These are phyloP conservation scores for Penicillium canariense DNA, from an alignment of 495 filamentous ascomycete genomes.

Conservation along the genomic window DNA sequence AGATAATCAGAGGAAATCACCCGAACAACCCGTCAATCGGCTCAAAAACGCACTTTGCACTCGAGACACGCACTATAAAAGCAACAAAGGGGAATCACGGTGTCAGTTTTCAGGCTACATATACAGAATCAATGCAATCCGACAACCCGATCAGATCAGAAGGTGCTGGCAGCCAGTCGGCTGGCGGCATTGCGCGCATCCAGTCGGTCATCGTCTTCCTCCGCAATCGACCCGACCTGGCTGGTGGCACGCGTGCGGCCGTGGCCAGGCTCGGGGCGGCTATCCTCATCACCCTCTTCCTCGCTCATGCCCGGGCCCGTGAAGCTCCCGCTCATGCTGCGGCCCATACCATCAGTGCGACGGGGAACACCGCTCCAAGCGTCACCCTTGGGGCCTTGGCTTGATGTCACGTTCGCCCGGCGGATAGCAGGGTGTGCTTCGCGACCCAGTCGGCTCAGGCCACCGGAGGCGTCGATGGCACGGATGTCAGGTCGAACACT, in stretches of 20 bases:
- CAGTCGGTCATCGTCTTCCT: conserved; percentile 91
- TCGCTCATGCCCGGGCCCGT: conserved; percentile 36
- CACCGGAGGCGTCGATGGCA: conserved; percentile 85
- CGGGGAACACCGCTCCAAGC: conserved; percentile 95
- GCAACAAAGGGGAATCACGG: conserved; percentile 30
- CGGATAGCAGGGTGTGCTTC: conserved; percentile 78
- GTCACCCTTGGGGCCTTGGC: conserved; percentile 93
- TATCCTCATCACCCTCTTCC: conserved; percentile 38
- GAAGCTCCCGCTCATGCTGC: conserved; percentile 74
- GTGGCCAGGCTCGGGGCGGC: conserved; percentile 36
- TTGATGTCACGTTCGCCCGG: conserved; percentile 73
- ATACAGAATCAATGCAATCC: conserved; percentile 23
- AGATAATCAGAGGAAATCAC: no score
- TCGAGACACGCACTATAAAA: conserved; percentile 13
- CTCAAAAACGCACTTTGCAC: not conserved
- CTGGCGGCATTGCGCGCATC: conserved; percentile 95
- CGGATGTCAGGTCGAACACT: conserved; percentile 89
- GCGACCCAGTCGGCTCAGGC: conserved; percentile 81
- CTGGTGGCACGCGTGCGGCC: conserved; percentile 61
- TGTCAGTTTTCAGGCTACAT: conserved; percentile 28
- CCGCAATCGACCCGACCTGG: conserved; percentile 58
- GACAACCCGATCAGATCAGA: conserved; percentile 60
- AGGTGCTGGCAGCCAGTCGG: conserved; percentile 89
- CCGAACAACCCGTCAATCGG: not conserved
- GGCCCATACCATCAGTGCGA: conserved; percentile 68